These are phyloP conservation scores for Aspergillus ruber DNA, from an alignment of 2,329 filamentous ascomycete species.

Conservation along the genomic window DNA sequence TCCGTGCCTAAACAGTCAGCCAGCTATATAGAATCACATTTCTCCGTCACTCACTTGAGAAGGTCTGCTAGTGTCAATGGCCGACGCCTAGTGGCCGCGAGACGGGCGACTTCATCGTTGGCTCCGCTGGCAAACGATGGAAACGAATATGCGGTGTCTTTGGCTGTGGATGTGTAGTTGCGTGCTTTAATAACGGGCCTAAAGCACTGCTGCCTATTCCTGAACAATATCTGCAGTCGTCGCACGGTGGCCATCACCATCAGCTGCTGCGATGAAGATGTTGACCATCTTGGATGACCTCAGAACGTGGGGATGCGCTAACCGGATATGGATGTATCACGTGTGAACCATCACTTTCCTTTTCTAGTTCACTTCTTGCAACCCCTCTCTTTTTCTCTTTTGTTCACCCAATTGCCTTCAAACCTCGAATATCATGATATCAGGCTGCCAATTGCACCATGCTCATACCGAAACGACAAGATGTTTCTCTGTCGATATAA, in stretches of 20 bases:
- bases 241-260: slow-evolving; percentile 15
- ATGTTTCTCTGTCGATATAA: no score
- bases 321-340: not conserved
- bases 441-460: no score
- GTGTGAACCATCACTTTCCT: not conserved
- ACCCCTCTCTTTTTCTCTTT: no score
- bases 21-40: not conserved
- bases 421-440: no score
- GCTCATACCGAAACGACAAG: no score
- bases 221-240: slow-evolving; percentile 7
- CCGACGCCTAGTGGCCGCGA: slow-evolving; percentile 73
- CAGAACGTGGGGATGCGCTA: slow-evolving; percentile 3
- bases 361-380: no score
- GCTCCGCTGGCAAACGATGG: slow-evolving; percentile 48
- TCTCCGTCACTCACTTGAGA: slow-evolving; percentile 66
- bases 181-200: slow-evolving; percentile 5
- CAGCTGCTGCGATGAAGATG: slow-evolving; percentile 4
- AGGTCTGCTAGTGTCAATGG: slow-evolving; percentile 80
- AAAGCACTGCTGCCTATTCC: slow-evolving; percentile 5
- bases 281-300: slow-evolving; percentile 11
- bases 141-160: slow-evolving; percentile 35
- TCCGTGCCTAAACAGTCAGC: slow-evolving; percentile 51
- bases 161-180: slow-evolving; percentile 13
- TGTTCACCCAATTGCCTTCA: no score
- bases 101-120: slow-evolving; percentile 69